phyloP scores from a whole-genome alignment of 2,329 filamentous ascomycete species.

The Talaromyces rugulosus region DNA sequence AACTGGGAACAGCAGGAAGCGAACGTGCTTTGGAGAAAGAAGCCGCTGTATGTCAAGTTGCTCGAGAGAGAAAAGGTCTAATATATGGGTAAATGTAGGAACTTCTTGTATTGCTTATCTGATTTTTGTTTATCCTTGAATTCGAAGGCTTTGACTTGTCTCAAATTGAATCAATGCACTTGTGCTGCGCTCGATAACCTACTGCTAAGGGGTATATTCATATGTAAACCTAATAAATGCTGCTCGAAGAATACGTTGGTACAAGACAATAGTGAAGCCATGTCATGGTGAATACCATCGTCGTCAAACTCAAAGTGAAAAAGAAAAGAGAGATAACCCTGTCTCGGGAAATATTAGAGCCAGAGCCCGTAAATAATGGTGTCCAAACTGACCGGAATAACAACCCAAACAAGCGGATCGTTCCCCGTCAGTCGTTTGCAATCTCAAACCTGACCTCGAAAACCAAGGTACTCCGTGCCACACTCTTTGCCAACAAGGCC shows the following conservation, averaged over 20 bases:
- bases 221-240: not conserved
- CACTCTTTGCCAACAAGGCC: not conserved
- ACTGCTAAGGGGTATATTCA: not conserved
- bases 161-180: not conserved
- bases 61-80: not conserved
- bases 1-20: conserved; percentile 32
- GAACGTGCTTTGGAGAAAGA: conserved; percentile 38
- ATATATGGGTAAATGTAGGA: not conserved
- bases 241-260: not conserved
- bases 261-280: not conserved
- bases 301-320: not conserved
- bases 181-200: not conserved
- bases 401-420: not conserved
- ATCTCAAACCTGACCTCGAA: not conserved
- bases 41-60: conserved; percentile 13
- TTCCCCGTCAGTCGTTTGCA: not conserved
- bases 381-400: not conserved
- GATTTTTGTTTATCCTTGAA: not conserved
- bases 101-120: not conserved
- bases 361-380: not conserved
- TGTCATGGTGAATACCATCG: not conserved
- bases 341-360: not conserved
- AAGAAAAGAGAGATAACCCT: not conserved
- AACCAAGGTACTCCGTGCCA: not conserved
- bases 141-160: not conserved